Percentiles rank a stretch among this genome's conserved stretches.
Conservation (phyloP, 1,284 basidiomycete species). For the Coniophora puteana region DNA sequence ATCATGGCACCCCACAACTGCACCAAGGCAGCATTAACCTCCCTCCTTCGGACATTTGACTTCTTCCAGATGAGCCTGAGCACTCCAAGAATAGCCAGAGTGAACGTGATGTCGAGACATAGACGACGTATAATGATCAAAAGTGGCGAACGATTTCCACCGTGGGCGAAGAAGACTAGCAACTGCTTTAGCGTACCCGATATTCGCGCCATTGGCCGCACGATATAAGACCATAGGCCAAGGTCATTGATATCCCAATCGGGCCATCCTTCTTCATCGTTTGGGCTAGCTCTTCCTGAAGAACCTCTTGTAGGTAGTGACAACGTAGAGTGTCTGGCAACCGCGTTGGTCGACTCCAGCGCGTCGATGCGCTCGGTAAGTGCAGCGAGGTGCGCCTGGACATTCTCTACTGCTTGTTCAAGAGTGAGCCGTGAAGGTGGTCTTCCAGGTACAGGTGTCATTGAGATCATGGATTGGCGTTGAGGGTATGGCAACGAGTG, state of each 20-base stretch:
- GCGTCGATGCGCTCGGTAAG: conserved; percentile 84
- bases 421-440: conserved; percentile 45
- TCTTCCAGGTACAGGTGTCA: conserved; percentile 31
- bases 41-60: conserved; percentile 63
- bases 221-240: conserved; percentile 75
- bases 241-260: conserved; percentile 70
- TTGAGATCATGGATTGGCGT: conserved; percentile 7
- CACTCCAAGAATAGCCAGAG: conserved; percentile 53
- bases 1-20: conserved; percentile 68
- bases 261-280: conserved; percentile 27
- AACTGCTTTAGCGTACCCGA: conserved; percentile 44
- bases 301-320: conserved; percentile 32
- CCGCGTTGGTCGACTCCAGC: conserved; percentile 53
- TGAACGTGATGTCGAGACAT: conserved; percentile 71
- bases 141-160: conserved; percentile 58
- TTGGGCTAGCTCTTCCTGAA: conserved; percentile 39
- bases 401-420: conserved; percentile 75
- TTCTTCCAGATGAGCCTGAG: conserved; percentile 60
- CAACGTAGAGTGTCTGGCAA: conserved; percentile 32
- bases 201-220: conserved; percentile 55
- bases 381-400: conserved; percentile 88
- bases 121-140: conserved; percentile 64
- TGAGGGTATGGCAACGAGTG: conserved; percentile 26
- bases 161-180: conserved; percentile 50
- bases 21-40: conserved; percentile 59